Conservation (phyloP, 75 land plant species). For the Adiantum capillusveneris region DNA sequence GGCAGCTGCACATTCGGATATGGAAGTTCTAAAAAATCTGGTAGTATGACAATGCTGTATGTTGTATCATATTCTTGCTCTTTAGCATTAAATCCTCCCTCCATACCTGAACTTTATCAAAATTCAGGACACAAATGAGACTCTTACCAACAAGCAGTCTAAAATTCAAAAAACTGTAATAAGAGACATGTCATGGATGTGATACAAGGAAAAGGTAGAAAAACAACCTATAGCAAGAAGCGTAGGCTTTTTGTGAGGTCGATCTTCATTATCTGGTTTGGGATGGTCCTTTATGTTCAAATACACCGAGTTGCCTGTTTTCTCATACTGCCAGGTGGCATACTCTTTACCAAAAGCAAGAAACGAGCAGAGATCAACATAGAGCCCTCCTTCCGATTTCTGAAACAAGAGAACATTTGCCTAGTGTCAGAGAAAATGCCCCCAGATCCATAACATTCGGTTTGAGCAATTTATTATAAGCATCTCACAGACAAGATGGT, state of each 20-base stretch:
- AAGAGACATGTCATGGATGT: neutral
- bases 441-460: no score
- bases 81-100: conserved; percentile 89
- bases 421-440: no score
- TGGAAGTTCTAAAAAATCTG: conserved; percentile 64
- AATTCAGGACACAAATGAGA: no score
- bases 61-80: conserved; percentile 85
- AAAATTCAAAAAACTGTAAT: no score
- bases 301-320: conserved; percentile 88
- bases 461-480: no score
- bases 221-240: conserved; percentile 86
- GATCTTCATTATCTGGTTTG: conserved; percentile 68
- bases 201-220: no score
- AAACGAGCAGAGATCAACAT: conserved; percentile 75
- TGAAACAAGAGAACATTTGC: conserved; percentile 14
- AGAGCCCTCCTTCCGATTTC: conserved; percentile 94
- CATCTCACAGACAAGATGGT: no score
- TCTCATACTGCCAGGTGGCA: conserved; percentile 84
- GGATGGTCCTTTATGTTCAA: conserved; percentile 67
- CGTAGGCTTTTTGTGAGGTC: conserved; percentile 96
- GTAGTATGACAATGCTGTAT: conserved; percentile 71
- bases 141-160: no score
- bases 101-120: conserved; percentile 80
- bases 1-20: conserved; percentile 94
- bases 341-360: conserved; percentile 88